These are phyloP conservation scores for Vishniacozyma victoriae DNA, from an alignment of 768 basidiomycete genomes.

Conservation along the genomic window DNA sequence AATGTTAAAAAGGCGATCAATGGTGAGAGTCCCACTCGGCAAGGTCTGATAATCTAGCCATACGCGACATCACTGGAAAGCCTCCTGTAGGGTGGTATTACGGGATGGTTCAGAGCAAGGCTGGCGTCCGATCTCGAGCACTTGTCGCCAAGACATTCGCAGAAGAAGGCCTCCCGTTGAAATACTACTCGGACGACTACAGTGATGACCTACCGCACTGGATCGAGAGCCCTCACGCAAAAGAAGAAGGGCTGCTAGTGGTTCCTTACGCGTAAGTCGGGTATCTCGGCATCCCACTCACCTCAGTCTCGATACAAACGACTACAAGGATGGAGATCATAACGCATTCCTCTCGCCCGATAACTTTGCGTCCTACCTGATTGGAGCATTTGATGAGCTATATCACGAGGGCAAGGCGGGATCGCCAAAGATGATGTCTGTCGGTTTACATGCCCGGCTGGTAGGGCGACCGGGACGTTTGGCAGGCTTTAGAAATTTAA, in stretches of 20 bases:
- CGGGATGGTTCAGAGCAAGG: slow-evolving; percentile 28
- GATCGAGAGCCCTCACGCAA: slow-evolving; percentile 16
- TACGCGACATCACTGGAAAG: slow-evolving; percentile 7
- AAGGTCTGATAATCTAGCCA: slow-evolving; percentile 8
- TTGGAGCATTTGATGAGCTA: slow-evolving; percentile 31
- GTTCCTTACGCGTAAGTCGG: slow-evolving; percentile 25
- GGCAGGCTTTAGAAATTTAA: slow-evolving; percentile 27
- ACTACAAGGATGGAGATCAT: slow-evolving; percentile 33
- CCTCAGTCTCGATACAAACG: slow-evolving; percentile 33
- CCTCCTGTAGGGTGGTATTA: slow-evolving; percentile 34
- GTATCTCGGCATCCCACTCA: background rate
- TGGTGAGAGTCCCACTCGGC: slow-evolving; percentile 5
- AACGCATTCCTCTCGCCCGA: slow-evolving; percentile 25
- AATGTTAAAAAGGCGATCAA: slow-evolving; percentile 24
- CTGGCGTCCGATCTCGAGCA: slow-evolving; percentile 22
- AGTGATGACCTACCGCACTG: slow-evolving; percentile 36
- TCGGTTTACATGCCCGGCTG: slow-evolving; percentile 34
- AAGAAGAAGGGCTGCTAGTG: slow-evolving; percentile 18
- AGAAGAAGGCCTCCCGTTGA: slow-evolving; percentile 27
- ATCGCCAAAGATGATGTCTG: slow-evolving; percentile 30
- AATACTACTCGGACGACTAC: slow-evolving; percentile 28
- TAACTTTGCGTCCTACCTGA: slow-evolving; percentile 27
- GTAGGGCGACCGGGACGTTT: slow-evolving; percentile 32
- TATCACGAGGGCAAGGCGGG: slow-evolving; percentile 26
- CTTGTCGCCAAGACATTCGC: slow-evolving; percentile 31